Evolutionary conservation across 805 yeast genomes (phyloP), one percentile per base, ranked within the genome.

Genomic region (Candida peoriensis): DNA sequence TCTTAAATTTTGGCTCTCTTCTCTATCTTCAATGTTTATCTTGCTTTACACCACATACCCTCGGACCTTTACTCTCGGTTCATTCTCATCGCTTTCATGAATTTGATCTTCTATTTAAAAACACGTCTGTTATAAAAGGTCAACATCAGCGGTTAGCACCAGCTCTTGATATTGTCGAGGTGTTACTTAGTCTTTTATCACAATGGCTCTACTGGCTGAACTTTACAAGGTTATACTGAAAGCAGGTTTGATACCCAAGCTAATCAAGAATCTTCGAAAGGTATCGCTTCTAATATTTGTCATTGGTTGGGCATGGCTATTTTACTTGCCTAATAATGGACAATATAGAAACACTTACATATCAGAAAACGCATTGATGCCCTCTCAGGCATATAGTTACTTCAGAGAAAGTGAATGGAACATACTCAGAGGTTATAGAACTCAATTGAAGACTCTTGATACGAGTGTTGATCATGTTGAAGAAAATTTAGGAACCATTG

Each of bases 371-470:
- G 99, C 99, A 21, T 66, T 93, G 56, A 79, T 93, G 85, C 97
- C 99, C 7, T 89, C 95, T 1, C 97, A 93, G 57, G 97, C 93
- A 3, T 80, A 81, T 47, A 79, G 94, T 17, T 88, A 87, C 55
- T 93, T 85, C 57, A 70, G 97, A 36, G 97, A 90, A 52, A 76
- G 87, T 26, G 97, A 93, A 55, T 93, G 97, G 97, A 86, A 89
- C 50, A 66, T 83, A 36, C 74, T 87, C 21, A 67, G 97, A 38
- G 98, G 96, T 0, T 87, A 80, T 53, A 70, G 96, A 40, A 34
- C 55, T 38, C 50, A 62, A 59, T 48, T 75, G 55, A 60, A 67
- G 43, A 43, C 39, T 22, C 52, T 72, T 24, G 46, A 50, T 3
- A n/a, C n/a, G n/a, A n/a, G n/a, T n/a, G 45, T 52, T 13, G 42